Base-by-base conservation (phyloP, 805 yeast species). In the Yarrowia hollandica region DNA sequence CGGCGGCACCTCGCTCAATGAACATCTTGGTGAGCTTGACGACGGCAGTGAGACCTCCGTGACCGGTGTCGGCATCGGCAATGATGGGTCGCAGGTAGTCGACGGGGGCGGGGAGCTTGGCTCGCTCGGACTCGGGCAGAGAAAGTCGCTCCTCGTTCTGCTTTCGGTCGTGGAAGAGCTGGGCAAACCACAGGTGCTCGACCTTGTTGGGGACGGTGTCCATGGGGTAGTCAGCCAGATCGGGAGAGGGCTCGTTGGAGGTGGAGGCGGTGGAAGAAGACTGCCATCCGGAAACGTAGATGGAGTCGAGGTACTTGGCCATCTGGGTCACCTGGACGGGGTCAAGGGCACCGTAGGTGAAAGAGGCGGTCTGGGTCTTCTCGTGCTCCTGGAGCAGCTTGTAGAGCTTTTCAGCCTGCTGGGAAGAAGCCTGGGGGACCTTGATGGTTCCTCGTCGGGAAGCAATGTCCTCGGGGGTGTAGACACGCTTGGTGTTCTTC, bases 11-110 rank as follows among this genome's bases (percentile, higher is more conserved):
- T 69, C 95, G 84, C 78, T 92, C 98, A 67, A 92, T 88, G 72
- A 92, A 92, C 84, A 92, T 80, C 79, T 92, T 92, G 69, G 97
- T 90, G 73, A 92, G 82, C 77, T 92, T 92, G 77, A 90, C 86
- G 66, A 90, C 90, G 60, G 98, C 98, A 62, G 98, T 91, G 68
- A 90, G 81, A 72, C 99, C 98, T 76, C 99, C 99, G 74, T 92
- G 98, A 67, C 99, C 99, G 61, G 98, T 94, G 76, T 92, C 99
- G 66, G 92, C 99, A 73, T 92, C 99, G 39, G 98, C 98, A 67
- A 92, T 81, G 67, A 92, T 89, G 61, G 99, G 99, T 68, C 97
- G 84, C 71, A 92, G 76, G 75, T 87, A 92, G 77, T 92, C 99
- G 60, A 79, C 86, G 48, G 48, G 59, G 74, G 85, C 83, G 48